phyloP scores from a whole-genome alignment of 78 protist genomes.

The Dictyostelium capitatum region DNA sequence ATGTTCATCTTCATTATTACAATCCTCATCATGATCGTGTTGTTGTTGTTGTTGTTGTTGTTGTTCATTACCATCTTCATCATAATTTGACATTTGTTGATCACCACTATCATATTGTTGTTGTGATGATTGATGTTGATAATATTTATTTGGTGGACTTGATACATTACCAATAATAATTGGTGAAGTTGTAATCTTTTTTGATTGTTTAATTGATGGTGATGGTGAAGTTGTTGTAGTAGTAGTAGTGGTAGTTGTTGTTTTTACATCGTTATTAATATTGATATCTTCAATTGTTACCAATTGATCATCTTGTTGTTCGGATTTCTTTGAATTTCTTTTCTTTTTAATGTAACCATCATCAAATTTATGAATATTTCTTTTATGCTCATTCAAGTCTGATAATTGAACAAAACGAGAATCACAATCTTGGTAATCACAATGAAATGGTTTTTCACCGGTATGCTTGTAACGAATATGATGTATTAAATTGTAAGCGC shows the following conservation, averaged over 20 bases:
- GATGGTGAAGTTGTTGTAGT: background rate
- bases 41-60: background rate
- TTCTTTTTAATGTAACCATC: slow-evolving; percentile 79
- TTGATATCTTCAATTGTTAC: background rate
- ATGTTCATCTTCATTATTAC: background rate
- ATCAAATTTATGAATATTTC: slow-evolving; percentile 75
- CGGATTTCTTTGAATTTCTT: slow-evolving; percentile 41
- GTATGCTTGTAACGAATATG: slow-evolving; percentile 76
- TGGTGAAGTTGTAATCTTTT: slow-evolving; percentile 2
- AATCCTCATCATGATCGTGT: background rate
- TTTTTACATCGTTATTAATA: background rate
- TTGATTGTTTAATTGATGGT: background rate
- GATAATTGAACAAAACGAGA: slow-evolving; percentile 65
- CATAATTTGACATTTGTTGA: background rate
- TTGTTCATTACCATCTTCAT: background rate
- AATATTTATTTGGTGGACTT: background rate
- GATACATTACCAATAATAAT: background rate
- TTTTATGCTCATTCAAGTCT: slow-evolving; percentile 68
- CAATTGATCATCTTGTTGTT: background rate
- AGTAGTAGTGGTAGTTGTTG: background rate
- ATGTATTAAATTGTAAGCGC: slow-evolving; percentile 76
- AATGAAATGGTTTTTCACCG: slow-evolving; percentile 74
- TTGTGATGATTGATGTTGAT: background rate
- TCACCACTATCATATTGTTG: background rate
- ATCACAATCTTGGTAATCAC: slow-evolving; percentile 68